Percentiles rank a stretch among this genome's conserved stretches.
Conservation (phyloP, 2,329 filamentous ascomycete species). For the Calonectria pseudoturangicola region DNA sequence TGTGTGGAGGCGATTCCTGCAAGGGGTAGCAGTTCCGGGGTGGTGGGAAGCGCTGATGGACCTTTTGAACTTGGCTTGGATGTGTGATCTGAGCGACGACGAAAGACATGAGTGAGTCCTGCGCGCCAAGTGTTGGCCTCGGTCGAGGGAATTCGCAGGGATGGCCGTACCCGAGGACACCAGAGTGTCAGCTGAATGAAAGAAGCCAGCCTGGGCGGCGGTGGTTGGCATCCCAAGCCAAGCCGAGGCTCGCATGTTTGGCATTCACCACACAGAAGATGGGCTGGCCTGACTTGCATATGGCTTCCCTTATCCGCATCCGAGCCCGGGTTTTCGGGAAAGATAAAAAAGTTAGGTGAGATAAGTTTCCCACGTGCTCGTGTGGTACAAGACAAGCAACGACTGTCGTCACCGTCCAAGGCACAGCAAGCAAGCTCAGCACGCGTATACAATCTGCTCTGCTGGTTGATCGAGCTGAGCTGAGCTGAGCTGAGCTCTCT, state of each 20-base stretch:
- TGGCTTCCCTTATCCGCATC: not conserved
- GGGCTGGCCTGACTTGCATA: not conserved
- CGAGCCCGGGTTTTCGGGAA: not conserved
- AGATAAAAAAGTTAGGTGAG: not conserved
- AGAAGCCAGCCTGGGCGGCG: too few relatives aligned
- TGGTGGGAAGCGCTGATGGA: not conserved
- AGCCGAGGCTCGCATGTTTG: not conserved
- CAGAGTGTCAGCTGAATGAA: not conserved
- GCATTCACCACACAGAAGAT: not conserved
- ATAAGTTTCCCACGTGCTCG: conserved; percentile 4
- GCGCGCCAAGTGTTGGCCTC: not conserved
- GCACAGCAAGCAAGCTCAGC: not conserved
- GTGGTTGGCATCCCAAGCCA: not conserved
- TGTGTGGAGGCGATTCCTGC: conserved; percentile 28
- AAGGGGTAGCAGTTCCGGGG: conserved; percentile 33
- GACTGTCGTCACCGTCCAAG: conserved; percentile 5
- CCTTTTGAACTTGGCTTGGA: not conserved
- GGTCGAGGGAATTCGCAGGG: not conserved
- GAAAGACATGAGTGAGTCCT: too few relatives aligned
- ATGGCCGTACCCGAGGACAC: not conserved
- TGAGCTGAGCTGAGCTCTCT: not conserved
- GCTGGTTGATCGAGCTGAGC: not conserved
- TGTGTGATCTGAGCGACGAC: not conserved
- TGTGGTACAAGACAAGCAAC: not conserved
- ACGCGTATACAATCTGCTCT: too few relatives aligned